A percentile compares a stretch with the other conserved stretches of the same genome.
Evolutionary conservation across 2,329 filamentous ascomycete species (phyloP).

Genomic region (Neofusicoccum ribis): DNA sequence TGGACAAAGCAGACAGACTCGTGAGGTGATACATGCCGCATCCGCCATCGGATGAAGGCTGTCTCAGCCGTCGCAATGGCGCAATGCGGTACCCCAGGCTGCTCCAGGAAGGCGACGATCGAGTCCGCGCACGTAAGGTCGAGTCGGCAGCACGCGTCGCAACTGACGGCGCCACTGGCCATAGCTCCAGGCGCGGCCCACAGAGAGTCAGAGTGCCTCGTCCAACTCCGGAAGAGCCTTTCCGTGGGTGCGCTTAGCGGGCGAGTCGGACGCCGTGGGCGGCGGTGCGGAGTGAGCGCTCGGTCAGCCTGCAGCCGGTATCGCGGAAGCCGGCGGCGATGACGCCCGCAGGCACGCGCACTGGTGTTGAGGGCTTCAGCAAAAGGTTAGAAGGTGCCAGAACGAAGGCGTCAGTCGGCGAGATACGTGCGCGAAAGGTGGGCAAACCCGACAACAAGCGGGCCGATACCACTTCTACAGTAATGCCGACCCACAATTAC

Average conservation of each 20-base stretch:
- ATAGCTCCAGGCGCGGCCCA: slow-evolving; percentile 16
- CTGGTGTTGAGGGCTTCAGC: background rate
- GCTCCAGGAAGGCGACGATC: slow-evolving; percentile 3
- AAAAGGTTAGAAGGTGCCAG: slow-evolving; percentile 10
- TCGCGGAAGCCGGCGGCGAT: background rate
- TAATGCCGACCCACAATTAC: slow-evolving; percentile 18
- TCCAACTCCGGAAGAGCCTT: slow-evolving; percentile 15
- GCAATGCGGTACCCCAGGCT: slow-evolving; percentile 8
- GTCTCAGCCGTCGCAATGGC: background rate
- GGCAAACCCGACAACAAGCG: slow-evolving; percentile 13
- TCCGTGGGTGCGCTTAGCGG: slow-evolving; percentile 7
- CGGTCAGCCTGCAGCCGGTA: slow-evolving; percentile 8
- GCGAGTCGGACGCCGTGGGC: background rate
- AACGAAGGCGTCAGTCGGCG: background rate
- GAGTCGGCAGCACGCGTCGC: slow-evolving; percentile 3
- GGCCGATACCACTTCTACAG: slow-evolving; percentile 16
- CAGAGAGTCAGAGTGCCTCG: slow-evolving; percentile 3
- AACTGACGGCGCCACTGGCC: slow-evolving; percentile 16
- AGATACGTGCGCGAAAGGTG: slow-evolving; percentile 16
- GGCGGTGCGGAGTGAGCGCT: background rate
- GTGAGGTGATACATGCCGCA: background rate
- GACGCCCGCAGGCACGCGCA: background rate
- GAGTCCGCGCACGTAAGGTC: slow-evolving; percentile 2
- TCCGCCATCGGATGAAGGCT: background rate
- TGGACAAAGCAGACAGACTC: background rate